Evolutionary conservation across 305 asterid species (phyloP), one percentile per base, ranked within the genome.

Genomic region (Solanum hybrid): DNA sequence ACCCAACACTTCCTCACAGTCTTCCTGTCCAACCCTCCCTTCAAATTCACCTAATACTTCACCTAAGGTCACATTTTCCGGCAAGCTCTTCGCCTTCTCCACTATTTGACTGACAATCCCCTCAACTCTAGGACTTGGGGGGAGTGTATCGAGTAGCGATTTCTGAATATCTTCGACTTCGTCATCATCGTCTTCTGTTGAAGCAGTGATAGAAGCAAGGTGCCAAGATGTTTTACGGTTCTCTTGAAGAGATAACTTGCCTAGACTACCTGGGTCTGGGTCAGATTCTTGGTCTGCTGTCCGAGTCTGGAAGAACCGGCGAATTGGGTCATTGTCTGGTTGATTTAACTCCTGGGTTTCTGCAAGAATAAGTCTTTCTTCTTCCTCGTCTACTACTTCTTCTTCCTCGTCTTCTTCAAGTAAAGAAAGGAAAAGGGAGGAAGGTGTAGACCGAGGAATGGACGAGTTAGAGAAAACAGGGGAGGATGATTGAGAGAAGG

Each of bases 151-250:
- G 14, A 84, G 32, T 56, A 64, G 34, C 38, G 85, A 81, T 7
- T 77, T 38, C 2, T 0, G 37, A 32, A 76, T 66, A 3, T 51
- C 3, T 24, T 51, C 78, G 0, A 37, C 78, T 1, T 76, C 27
- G 0, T 81, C 73, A 11, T 56, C 71, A 11, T 60, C 24, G 19
- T 19, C 86, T 86, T 88, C 88, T 51, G 37, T 31, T n/a, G 80
- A 51, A 45, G 82, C 56, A 73, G 38, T 42, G 73, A 73, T 64
- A 4, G 51, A 78, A 38, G 96, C 95, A 38, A 95, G 94, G 89
- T 93, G 98, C 99, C 98, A 97, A 4, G 98, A 92, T 7, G 95
- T 93, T 90, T 91, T 95, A 7, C 98, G 95, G 90, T 95, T 95
- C 90, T 91, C 93, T 19, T 90, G 94, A 90, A 94, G 94, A 88